Conservation (phyloP, 352 stramenopile species). For the Globisporangium middletonii region DNA sequence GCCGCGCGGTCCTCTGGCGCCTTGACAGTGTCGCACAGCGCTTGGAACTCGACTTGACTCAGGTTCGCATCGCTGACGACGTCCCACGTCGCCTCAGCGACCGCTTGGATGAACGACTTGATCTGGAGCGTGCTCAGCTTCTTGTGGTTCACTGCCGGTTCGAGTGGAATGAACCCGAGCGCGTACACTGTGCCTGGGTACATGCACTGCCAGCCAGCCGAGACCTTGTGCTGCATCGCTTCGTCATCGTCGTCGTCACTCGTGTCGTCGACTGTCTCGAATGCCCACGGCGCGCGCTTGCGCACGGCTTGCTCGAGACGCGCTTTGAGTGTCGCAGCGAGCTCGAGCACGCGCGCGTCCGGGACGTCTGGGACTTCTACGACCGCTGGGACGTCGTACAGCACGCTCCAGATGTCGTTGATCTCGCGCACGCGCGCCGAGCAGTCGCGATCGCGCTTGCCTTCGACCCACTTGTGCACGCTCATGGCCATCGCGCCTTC, state of each 20-base stretch:
- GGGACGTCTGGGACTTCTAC: constrained; percentile 61
- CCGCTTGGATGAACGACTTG: constrained; percentile 80
- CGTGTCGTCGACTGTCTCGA: constrained; percentile 13
- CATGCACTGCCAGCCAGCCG: constrained; percentile 43
- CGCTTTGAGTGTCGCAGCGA: constrained; percentile 36
- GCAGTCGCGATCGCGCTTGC: constrained; percentile 62
- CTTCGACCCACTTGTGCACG: constrained; percentile 82
- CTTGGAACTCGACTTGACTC: constrained; percentile 72
- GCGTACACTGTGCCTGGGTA: constrained; percentile 70
- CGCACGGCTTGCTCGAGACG: constrained; percentile 33
- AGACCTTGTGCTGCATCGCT: constrained; percentile 14
- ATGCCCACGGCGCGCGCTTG: constrained; percentile 66
- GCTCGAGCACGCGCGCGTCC: constrained; percentile 36
- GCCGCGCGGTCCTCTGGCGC: constrained; percentile 23
- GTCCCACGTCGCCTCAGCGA: constrained; percentile 61
- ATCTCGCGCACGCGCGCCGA: constrained; percentile 64
- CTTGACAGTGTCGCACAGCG: constrained; percentile 54
- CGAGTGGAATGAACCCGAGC: constrained; percentile 53
- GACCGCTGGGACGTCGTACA: constrained; percentile 59
- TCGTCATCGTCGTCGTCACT: constrained; percentile 7
- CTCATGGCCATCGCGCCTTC: constrained; percentile 86
- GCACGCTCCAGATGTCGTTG: constrained; percentile 60
- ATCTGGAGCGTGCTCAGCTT: constrained; percentile 79
- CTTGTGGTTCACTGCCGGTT: constrained; percentile 33
- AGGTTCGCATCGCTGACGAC: constrained; percentile 46